Evolutionary conservation across 495 filamentous ascomycete genomes (phyloP), one percentile per base, ranked within the genome.

Genomic region (Mytilinidion resinicola): DNA sequence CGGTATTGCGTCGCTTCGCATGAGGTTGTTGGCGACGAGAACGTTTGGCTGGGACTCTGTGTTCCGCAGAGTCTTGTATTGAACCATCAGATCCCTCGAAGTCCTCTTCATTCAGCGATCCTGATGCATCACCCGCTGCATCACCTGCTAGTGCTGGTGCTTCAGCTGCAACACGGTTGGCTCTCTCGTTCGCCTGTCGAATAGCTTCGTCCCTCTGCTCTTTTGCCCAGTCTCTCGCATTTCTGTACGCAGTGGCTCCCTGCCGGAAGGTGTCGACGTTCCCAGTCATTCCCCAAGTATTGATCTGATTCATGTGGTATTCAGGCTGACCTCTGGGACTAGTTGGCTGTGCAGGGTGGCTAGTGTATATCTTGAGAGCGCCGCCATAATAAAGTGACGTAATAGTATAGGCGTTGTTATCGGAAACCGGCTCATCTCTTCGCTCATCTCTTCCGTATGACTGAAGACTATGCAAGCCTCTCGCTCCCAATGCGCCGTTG

Each of bases 271-370:
- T 68, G 1, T 74, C 66, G 9, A 43, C 10, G 44, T 53, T 60
- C n/a, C 52, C 65, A 0, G 62, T 72, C 68, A 78, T 63, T 0
- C 20, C 52, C 9, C 38, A 74, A 9, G 53, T 11, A 4, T 61
- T 30, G 12, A 77, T 11, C 47, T 74, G 58, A 35, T 61, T 73
- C 73, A 77, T 81, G 57, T 72, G 51, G 59, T 79, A 80, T 53
- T 70, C 68, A 7, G 70, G 67, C 55, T 46, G 57, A 37, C 59
- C 59, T 15, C 56, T 65, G 14, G 66, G 62, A 3, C 10, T 51
- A n/a, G 47, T 67, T 48, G 61, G 56, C 42, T 47, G 53, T 1
- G 60, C 68, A 48, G 66, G 47, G 60, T 78, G 70, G 60, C 69
- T 69, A 20, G 69, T 63, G 60, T 71, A 78, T 56, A 78, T 63